Percentiles rank a stretch among this genome's conserved stretches.
phyloP scores from a whole-genome alignment of 768 basidiomycete genomes.

The Hemileccinum rubropunctum region DNA sequence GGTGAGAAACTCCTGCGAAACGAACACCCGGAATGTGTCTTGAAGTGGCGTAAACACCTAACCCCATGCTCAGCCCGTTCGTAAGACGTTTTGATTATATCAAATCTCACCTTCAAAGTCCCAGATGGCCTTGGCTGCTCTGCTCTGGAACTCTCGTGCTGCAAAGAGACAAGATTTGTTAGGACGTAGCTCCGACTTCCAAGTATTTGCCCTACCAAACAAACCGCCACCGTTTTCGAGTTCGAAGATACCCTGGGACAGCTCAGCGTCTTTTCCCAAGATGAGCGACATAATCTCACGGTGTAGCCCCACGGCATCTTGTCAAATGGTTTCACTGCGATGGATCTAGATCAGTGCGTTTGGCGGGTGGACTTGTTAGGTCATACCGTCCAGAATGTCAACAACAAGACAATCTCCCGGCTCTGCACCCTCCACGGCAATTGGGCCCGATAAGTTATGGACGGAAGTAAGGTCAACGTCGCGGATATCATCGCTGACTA shows the following conservation, averaged over 20 bases:
- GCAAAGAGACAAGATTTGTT: background rate
- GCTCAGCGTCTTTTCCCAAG: background rate
- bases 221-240: constrained; percentile 70
- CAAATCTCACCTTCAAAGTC: constrained; percentile 56
- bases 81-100: background rate
- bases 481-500: constrained; percentile 66
- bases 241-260: constrained; percentile 66
- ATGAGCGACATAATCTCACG: constrained; percentile 28
- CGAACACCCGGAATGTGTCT: constrained; percentile 78
- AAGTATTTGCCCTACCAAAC: constrained; percentile 46
- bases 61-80: background rate
- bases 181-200: background rate
- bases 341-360: background rate
- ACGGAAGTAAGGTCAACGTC: constrained; percentile 62
- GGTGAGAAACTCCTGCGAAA: constrained; percentile 76
- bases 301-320: constrained; percentile 85
- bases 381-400: constrained; percentile 70
- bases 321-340: constrained; percentile 59
- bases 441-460: constrained; percentile 76
- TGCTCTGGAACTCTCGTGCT: constrained; percentile 68
- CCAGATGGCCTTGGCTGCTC: constrained; percentile 79
- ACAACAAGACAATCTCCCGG: constrained; percentile 80
- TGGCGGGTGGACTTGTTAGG: background rate
- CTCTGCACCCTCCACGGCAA: constrained; percentile 72
- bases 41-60: constrained; percentile 69